Evolutionary conservation across 2,329 filamentous ascomycete genomes (phyloP), one percentile per base, ranked within the genome.

Genomic region (Lachnellula arida): DNA sequence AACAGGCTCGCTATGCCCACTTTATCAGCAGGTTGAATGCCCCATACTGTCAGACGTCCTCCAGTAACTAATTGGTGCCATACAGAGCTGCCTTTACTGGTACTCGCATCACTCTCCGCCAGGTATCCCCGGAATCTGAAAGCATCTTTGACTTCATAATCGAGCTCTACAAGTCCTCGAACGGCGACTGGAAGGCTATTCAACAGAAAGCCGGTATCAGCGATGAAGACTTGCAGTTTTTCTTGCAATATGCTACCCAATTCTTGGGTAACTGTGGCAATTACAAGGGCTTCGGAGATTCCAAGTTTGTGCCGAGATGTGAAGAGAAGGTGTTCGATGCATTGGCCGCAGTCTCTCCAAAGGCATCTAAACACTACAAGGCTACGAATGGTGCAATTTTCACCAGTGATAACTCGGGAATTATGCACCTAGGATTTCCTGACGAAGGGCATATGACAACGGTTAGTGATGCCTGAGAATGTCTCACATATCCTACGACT

Each of bases 1-100:
- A 88, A 70, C 84, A 96, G 76, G 91, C 93, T 77, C 86, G 88
- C 69, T 97, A 97, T 78, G 89, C 92, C 61, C 92, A 97, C 75
- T 91, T 87, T 70, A 89, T 96, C 70, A 90, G 86, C 81, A 84
- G 81, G 87, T 89, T 65, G 77, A 52, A 46, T 42, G 28, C 12
- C 37, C 14, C 53, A 23, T 23, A 17, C 19, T 23, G 12, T 28
- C 14, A 17, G 5, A 37, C 32, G 23, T 17, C 22, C 22, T 50
- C 63, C 54, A 39, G 32, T 15, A 11, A 12, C 44, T n/a, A 15
- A 58, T 57, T 57, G 53, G 47, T 62, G 22, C 42, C 19, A 50
- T 53, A 11, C 64, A 91, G 88, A 70, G 88, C 89, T 57, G 84
- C 88, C 6, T 90, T 91, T 68, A 79, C 86, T 46, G 90, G 90